These are phyloP conservation scores for Puccinia triticina DNA, from an alignment of 1,284 basidiomycete genomes.

Conservation along the genomic window DNA sequence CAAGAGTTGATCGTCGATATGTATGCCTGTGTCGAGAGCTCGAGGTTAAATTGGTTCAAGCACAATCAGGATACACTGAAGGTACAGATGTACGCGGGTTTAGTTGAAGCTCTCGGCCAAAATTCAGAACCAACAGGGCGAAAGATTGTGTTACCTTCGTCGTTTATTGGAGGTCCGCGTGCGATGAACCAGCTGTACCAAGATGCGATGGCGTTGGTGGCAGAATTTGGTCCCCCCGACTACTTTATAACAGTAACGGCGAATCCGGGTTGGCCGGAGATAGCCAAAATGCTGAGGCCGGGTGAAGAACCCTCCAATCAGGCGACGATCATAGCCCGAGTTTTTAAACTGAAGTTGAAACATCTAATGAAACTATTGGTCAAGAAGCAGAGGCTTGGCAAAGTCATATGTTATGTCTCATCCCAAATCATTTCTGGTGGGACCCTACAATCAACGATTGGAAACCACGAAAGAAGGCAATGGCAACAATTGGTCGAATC, in stretches of 20 bases:
- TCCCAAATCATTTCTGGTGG: conserved; percentile 20
- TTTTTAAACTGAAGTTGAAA: conserved; percentile 64
- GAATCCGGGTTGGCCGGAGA: conserved; percentile 63
- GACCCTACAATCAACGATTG: not conserved
- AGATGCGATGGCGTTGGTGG: conserved; percentile 61
- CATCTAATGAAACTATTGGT: conserved; percentile 54
- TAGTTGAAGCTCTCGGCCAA: not conserved
- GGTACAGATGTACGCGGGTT: conserved; percentile 55
- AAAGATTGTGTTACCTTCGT: conserved; percentile 59
- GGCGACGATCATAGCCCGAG: conserved; percentile 63
- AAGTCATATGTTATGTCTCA: conserved; percentile 61
- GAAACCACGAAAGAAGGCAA: not conserved
- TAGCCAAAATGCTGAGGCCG: conserved; percentile 61
- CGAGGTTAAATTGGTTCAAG: not conserved
- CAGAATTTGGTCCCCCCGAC: conserved; percentile 58
- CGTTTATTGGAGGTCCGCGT: conserved; percentile 60
- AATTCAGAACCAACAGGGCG: conserved; percentile 37
- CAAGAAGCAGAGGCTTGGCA: conserved; percentile 60
- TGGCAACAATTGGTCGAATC: not conserved
- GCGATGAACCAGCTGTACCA: too few species aligned
- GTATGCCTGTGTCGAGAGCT: not conserved
- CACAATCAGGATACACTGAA: conserved; percentile 10
- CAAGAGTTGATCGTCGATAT: conserved; percentile 28
- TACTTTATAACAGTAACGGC: conserved; percentile 63
- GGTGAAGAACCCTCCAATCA: conserved; percentile 62